phyloP scores from a whole-genome alignment of 306 rosid species.

The Ormosia semicastrata region DNA sequence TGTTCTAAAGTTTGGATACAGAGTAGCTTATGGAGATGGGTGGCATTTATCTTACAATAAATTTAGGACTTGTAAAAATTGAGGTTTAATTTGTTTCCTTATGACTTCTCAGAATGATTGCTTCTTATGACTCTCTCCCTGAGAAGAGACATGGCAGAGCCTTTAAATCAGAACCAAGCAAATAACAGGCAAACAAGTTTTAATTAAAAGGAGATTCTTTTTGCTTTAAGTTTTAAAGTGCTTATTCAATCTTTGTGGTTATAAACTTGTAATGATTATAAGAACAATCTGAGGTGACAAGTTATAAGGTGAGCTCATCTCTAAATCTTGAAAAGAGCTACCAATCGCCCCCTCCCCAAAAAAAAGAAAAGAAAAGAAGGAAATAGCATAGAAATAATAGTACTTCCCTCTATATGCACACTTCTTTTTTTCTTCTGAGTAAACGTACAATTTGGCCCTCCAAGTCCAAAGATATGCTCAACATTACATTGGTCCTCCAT shows the following conservation, averaged over 20 bases:
- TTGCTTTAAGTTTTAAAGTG: background rate
- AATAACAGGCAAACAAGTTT: background rate
- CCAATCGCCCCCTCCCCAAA: background rate
- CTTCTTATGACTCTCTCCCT: background rate
- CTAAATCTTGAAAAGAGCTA: background rate
- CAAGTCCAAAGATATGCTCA: background rate
- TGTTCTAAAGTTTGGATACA: background rate
- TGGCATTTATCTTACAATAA: background rate
- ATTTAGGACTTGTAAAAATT: background rate
- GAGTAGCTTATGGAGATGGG: background rate
- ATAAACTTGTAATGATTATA: background rate
- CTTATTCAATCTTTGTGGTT: background rate
- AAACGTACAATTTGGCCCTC: background rate
- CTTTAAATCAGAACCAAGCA: background rate
- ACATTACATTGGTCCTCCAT: background rate
- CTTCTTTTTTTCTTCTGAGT: background rate
- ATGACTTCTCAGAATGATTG: background rate
- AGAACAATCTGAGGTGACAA: background rate
- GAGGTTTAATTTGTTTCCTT: background rate
- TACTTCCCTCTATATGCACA: background rate
- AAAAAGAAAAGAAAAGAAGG: too few species aligned
- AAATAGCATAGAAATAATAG: background rate
- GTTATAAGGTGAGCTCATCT: background rate
- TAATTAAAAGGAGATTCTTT: background rate
- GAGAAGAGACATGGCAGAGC: background rate